Evolutionary conservation across 495 filamentous ascomycete species (phyloP), one percentile per base, ranked within the genome.

Genomic region (Hypoxylon lienhwacheense): DNA sequence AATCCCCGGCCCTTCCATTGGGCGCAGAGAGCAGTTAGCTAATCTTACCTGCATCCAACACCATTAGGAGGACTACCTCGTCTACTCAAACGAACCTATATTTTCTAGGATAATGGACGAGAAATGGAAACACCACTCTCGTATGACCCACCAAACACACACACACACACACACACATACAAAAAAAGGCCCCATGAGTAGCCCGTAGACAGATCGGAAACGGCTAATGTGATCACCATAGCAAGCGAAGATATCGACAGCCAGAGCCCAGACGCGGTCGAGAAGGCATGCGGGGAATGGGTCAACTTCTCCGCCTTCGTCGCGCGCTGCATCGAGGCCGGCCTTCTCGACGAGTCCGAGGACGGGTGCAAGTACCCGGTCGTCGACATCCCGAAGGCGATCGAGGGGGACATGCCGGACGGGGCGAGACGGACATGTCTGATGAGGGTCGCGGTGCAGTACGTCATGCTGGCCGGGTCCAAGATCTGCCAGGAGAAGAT

Each of bases 381-480:
- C 24, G 15, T 32, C 15, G 41, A 45, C n/a, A 45, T 45, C 16
- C 24, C 41, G 16, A 45, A 45, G 4, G 41, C 25, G 3, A 25
- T 45, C 25, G 41, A 45, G 12, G 41, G 32, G 26, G 41, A 45
- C 1, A 19, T 6, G 5, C 41, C 26, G 5, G 25, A 25, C 4
- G 41, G 41, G 1, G 14, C 32, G 7, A 45, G 24, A 16, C 25
- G 41, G 8, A 45, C 8, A 15, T 31, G 41, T 28, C 10, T 45
- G 26, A 45, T 45, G 32, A 31, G 41, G 7, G 41, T 45, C 25
- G 41, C 41, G 3, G 41, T 31, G 41, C 41, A 45, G 20, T 45
- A 45, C 16, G 21, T 45, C 11, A 20, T 45, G 41, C 16, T 45
- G 10, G 41, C 41, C 16, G 41, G 41, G 11, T 0, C 26, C 16